phyloP scores from a whole-genome alignment of 768 basidiomycete species.

The Lentinula sp. region DNA sequence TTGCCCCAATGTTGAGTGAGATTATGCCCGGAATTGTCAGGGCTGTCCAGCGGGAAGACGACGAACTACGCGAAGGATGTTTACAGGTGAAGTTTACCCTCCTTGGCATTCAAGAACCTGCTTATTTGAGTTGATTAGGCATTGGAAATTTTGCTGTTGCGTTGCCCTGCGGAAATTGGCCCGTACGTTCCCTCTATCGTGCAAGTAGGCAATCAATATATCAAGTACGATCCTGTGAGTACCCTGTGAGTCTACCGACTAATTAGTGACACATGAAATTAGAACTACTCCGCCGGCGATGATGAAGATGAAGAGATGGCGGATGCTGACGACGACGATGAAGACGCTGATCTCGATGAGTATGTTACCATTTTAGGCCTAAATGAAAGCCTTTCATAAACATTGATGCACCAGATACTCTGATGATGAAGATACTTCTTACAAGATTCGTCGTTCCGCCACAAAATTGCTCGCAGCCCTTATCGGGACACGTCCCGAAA shows the following conservation, averaged over 20 bases:
- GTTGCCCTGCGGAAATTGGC: constrained; percentile 79
- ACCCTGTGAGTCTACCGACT: background rate
- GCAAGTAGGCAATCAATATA: constrained; percentile 64
- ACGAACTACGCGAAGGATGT: constrained; percentile 76
- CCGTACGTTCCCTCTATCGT: constrained; percentile 66
- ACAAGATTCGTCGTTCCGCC: constrained; percentile 92
- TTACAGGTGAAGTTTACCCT: constrained; percentile 49
- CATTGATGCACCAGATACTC: constrained; percentile 57
- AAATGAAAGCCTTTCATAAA: constrained; percentile 6
- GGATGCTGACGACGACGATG: constrained; percentile 72
- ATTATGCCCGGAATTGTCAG: constrained; percentile 70
- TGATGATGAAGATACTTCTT: constrained; percentile 97
- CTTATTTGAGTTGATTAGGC: constrained; percentile 41
- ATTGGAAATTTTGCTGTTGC: constrained; percentile 76
- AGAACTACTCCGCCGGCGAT: constrained; percentile 47
- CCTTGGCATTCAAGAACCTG: background rate
- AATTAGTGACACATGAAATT: background rate
- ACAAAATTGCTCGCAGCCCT: constrained; percentile 85
- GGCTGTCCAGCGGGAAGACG: constrained; percentile 69
- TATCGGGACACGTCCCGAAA: constrained; percentile 86
- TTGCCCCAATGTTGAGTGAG: constrained; percentile 52
- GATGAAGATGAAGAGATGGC: constrained; percentile 50
- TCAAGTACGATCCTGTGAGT: constrained; percentile 92
- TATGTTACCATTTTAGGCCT: constrained; percentile 26
- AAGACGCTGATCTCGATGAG: constrained; percentile 77